Evolutionary conservation across 1,284 basidiomycete genomes (phyloP).

Genomic region (Nidula niveotomentosa): DNA sequence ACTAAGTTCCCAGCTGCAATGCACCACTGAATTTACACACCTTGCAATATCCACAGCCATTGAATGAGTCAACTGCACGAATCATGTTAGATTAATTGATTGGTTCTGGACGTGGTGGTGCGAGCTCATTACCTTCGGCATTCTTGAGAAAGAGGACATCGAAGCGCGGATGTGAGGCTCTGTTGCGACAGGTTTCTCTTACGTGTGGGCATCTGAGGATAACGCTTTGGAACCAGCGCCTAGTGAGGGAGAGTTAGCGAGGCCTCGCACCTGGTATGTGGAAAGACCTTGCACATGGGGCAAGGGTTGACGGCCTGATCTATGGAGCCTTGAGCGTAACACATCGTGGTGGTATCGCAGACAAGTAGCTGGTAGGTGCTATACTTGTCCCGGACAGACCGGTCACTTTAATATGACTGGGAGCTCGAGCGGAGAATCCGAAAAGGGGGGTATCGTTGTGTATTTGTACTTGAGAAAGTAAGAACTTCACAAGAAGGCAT

Average conservation of each 20-base stretch:
- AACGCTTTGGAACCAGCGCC: constrained; percentile 9
- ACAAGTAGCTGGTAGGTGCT: too few species aligned
- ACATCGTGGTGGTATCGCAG: constrained; percentile 47
- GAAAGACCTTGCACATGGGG: constrained; percentile 82
- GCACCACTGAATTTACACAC: constrained; percentile 32
- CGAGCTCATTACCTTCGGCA: constrained; percentile 62
- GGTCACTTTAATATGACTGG: constrained; percentile 17
- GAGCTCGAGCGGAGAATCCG: constrained; percentile 20
- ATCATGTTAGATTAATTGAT: background rate
- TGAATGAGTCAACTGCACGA: constrained; percentile 69
- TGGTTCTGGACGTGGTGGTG: constrained; percentile 4
- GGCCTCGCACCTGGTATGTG: constrained; percentile 51
- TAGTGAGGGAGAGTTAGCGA: constrained; percentile 11
- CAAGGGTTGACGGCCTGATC: constrained; percentile 65
- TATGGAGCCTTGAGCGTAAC: constrained; percentile 65
- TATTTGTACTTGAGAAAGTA: constrained; percentile 44
- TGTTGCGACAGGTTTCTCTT: constrained; percentile 72
- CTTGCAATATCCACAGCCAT: constrained; percentile 85
- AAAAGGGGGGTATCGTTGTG: constrained; percentile 41
- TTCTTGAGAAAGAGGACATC: constrained; percentile 79
- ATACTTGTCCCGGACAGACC: background rate
- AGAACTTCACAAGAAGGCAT: constrained; percentile 36
- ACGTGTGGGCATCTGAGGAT: constrained; percentile 68
- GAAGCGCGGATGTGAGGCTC: constrained; percentile 65
- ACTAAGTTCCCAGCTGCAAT: background rate